phyloP scores from a whole-genome alignment of 176 grass and related monocot species.

The Triticum monococcum region DNA sequence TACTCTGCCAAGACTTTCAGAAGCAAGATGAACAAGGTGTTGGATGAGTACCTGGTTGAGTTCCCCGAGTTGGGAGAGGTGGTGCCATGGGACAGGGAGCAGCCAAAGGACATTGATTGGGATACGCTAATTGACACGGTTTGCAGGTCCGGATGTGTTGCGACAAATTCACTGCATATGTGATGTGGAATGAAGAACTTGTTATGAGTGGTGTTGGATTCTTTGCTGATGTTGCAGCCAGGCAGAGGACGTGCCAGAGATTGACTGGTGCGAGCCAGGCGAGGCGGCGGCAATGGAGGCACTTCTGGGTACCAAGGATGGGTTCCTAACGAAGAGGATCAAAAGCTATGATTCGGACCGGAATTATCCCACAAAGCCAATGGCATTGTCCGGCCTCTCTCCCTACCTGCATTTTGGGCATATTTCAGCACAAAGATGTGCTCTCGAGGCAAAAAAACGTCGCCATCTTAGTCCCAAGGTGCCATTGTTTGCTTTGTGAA shows the following conservation, averaged over 20 bases:
- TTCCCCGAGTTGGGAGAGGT: conserved; percentile 44
- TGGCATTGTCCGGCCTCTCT: conserved; percentile 61
- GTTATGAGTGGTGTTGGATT: background rate
- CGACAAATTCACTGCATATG: background rate
- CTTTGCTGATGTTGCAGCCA: conserved; percentile 45
- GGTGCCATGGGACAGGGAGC: conserved; percentile 45
- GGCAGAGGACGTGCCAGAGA: conserved; percentile 72
- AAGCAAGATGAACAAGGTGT: conserved; percentile 57
- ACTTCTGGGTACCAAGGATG: conserved; percentile 63
- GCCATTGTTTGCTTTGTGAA: background rate
- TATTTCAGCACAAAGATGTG: conserved; percentile 88
- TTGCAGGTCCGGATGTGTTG: conserved; percentile 37
- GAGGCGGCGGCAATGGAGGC: conserved; percentile 64
- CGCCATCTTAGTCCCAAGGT: conserved; percentile 71
- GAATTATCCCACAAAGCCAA: conserved; percentile 81
- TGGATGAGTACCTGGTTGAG: conserved; percentile 75
- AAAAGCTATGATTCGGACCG: conserved; percentile 66
- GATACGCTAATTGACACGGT: conserved; percentile 49
- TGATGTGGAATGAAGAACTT: background rate
- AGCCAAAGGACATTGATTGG: conserved; percentile 58
- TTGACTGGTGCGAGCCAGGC: conserved; percentile 79
- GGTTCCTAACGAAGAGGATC: conserved; percentile 80
- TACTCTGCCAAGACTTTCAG: conserved; percentile 82
- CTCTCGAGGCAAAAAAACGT: conserved; percentile 55
- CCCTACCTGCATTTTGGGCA: conserved; percentile 97